These are phyloP conservation scores for Ramalina intermedia DNA, from an alignment of 495 filamentous ascomycete species.

Conservation along the genomic window DNA sequence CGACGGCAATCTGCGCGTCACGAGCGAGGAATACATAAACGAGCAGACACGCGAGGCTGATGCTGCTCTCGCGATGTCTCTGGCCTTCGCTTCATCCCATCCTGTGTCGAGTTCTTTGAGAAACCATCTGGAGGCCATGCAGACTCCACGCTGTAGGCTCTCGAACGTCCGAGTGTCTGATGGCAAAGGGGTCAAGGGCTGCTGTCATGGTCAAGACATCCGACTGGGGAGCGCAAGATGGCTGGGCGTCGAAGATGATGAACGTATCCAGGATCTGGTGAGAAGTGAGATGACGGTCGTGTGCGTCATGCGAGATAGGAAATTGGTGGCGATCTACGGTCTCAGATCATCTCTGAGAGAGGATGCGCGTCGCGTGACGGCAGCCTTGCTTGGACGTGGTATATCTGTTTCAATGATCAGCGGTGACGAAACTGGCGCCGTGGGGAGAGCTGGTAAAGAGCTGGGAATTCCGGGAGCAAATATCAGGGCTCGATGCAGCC, in stretches of 20 bases:
- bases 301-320: conserved; percentile 40
- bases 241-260: conserved; percentile 28
- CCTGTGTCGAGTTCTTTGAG: conserved; percentile 53
- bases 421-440: conserved; percentile 51
- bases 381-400: conserved; percentile 34
- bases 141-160: conserved; percentile 21
- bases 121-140: conserved; percentile 28
- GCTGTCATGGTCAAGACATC: conserved; percentile 21
- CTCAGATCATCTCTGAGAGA: conserved; percentile 44
- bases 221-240: conserved; percentile 52
- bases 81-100: conserved; percentile 43
- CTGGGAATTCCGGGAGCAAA: conserved; percentile 37
- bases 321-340: conserved; percentile 41
- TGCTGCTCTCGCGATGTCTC: conserved; percentile 28
- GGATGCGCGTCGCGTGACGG: conserved; percentile 36
- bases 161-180: conserved; percentile 35
- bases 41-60: conserved; percentile 9
- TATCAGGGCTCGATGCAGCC: conserved; percentile 37
- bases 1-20: conserved; percentile 40
- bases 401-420: conserved; percentile 51
- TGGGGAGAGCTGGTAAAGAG: conserved; percentile 34
- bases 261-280: conserved; percentile 29
- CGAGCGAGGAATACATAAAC: conserved; percentile 21
- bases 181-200: conserved; percentile 22
- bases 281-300: conserved; percentile 41